Evolutionary conservation across 352 stramenopile genomes (phyloP), one percentile per base, ranked within the genome.

Genomic region (Peronosclerospora sorghi): DNA sequence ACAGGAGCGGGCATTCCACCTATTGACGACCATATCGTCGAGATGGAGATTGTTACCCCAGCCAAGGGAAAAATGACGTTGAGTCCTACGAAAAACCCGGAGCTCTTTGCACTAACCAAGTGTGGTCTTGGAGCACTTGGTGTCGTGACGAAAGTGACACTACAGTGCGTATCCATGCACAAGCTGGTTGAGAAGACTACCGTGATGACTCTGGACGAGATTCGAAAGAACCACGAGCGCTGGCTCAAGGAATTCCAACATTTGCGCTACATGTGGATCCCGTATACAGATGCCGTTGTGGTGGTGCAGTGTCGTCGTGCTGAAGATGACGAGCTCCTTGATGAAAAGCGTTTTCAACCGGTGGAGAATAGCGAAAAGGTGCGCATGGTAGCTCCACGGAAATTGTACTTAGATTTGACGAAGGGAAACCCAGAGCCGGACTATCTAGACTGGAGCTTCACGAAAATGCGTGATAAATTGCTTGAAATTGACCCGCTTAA

Each of bases 201-300:
- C 34, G 83, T 98, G 24, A 67, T 93, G 51, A 96, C 79, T 4
- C 56, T 91, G 14, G 54, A 80, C 26, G 75, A 98, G 57, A 83
- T 96, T 18, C 75, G 73, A 14, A 58, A 69, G 37, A 66, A 89
- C 45, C 85, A 96, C 59, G 61, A 56, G 26, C 51, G 65, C 21
- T 87, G 78, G 56, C 64, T 96, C 0, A 39, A 69, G 14, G 54
- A 86, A 45, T 87, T 82, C 52, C 72, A 90, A 49, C 86, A 96
- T 56, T 37, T 95, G 29, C 70, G 95, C 26, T 98, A 98, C 74
- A 98, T 99, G 95, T 99, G 95, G 95, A 97, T 98, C 50, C 96
- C 96, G 8, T 97, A 98, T 70, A 96, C 89, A 5, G 94, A 98
- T 51, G 65, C 74, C 0, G 78, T 98, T 29, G 86, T 98, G 0